Conservation (phyloP, 192 early-diverging fungal genomes). For the Coemansia sp. region DNA sequence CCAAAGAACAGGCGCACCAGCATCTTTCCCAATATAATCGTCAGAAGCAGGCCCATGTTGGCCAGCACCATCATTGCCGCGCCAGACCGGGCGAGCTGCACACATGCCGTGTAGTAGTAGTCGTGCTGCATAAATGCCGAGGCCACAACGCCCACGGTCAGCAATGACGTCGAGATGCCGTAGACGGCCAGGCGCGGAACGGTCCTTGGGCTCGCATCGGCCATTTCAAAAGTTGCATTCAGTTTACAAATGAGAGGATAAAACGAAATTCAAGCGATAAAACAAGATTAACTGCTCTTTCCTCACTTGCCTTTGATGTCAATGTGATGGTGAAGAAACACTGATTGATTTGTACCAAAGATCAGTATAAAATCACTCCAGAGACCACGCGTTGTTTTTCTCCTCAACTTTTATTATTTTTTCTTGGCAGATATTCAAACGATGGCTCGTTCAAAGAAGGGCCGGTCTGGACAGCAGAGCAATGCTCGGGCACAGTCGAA, state of each 20-base stretch:
- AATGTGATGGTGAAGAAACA: no score
- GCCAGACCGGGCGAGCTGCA: conserved; percentile 85
- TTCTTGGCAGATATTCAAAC: no score
- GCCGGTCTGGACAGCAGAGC: neutral
- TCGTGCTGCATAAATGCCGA: conserved; percentile 65
- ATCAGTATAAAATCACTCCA: no score
- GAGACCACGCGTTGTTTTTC: no score
- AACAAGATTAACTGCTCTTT: no score
- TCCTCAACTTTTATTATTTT: no score
- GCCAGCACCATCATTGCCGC: conserved; percentile 84
- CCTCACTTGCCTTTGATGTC: no score
- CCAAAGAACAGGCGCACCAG: conserved; percentile 90
- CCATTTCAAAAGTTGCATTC: conserved; percentile 15
- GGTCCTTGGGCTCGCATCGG: conserved; percentile 17
- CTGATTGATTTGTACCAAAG: no score
- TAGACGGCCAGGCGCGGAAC: conserved; percentile 65
- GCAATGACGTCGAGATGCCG: conserved; percentile 63
- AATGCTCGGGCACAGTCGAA: neutral
- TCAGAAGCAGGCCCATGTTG: conserved; percentile 76
- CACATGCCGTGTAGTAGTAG: conserved; percentile 89
- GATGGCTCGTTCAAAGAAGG: neutral
- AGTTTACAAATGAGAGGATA: neutral
- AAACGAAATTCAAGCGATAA: no score
- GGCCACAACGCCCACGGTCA: conserved; percentile 62
- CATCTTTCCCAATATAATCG: conserved; percentile 73